Evolutionary conservation across 306 rosid genomes (phyloP), one percentile per base, ranked within the genome.

Genomic region (Acacia melanoxylon): DNA sequence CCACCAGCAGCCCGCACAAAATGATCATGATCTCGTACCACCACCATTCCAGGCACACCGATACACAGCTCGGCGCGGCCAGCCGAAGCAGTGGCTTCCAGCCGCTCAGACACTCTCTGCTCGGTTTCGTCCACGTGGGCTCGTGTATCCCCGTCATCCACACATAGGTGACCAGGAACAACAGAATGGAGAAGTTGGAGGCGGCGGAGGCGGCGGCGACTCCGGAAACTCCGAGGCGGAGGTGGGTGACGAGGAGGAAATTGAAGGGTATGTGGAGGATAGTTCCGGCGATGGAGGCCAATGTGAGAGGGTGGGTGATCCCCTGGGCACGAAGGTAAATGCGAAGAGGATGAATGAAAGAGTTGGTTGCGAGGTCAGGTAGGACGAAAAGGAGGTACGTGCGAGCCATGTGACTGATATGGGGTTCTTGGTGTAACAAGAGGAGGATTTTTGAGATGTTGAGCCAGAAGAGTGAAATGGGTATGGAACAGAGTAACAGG

Each of bases 1-100:
- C 91, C 79, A 87, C 85, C 0, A 95, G 27, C 0, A 95, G 59
- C 3, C 99, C 99, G 19, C 99, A 93, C 4, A 95, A 22, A 10
- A 95, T 85, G 72, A 93, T 93, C 95, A 95, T 90, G 89, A 95
- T 93, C 91, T 95, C 99, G 73, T 95, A 95, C 99, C 99, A 95
- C 99, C 99, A 95, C 99, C 99, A 95, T 58, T 95, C 99, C 75
- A 95, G 66, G 48, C 99, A 95, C 29, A 95, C 99, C 0, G 99
- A 95, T 2, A 89, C 92, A 35, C 99, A 95, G 79, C 98, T 95
- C 35, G 99, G 99, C 33, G 87, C 90, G 0, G 99, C 98, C 0
- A 93, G 83, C 75, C 82, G 79, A 6, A 92, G 76, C 24, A 95
- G 80, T 27, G 97, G 93, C 87, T 68, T 70, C 91, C 93, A 95